Percentiles rank a stretch among this genome's conserved stretches.
Evolutionary conservation across 148 eudicot genomes (phyloP).

Genomic region (Pouteria glomerata): DNA sequence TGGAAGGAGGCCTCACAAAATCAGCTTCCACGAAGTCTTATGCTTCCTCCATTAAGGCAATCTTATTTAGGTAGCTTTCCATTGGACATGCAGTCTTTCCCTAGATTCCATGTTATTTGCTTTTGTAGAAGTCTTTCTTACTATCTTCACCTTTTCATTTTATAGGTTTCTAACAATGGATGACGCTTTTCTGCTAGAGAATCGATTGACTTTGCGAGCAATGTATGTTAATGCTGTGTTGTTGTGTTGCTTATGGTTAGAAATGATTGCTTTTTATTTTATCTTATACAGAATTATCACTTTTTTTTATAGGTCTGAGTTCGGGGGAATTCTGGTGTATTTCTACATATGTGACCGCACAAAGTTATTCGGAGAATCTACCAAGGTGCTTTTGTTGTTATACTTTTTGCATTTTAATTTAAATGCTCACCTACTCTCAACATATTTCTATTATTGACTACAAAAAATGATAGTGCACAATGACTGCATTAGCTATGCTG

Average conservation of each 20-base stretch:
- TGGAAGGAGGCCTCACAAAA: conserved; percentile 91
- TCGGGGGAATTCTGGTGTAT: conserved; percentile 66
- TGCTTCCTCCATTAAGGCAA: conserved; percentile 56
- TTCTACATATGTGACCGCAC: conserved; percentile 92
- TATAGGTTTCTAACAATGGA: conserved; percentile 89
- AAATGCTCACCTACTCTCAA: background rate
- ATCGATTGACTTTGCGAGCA: conserved; percentile 77
- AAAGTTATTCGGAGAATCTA: conserved; percentile 58
- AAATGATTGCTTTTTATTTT: background rate
- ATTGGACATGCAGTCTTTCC: conserved; percentile 5
- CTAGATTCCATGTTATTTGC: background rate
- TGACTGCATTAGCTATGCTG: background rate
- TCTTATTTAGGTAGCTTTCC: conserved; percentile 60
- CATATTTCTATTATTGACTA: background rate
- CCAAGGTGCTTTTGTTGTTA: conserved; percentile 47
- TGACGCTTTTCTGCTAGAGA: conserved; percentile 77
- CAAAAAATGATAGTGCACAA: background rate
- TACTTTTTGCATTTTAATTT: background rate
- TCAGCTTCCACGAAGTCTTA: conserved; percentile 56
- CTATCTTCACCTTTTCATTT: conserved; percentile 14
- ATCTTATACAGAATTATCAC: conserved; percentile 6
- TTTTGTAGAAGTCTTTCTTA: conserved; percentile 6
- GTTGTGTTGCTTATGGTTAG: background rate
- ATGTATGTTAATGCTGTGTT: conserved; percentile 51
- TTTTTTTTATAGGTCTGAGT: conserved; percentile 59